Conservation (phyloP, 2,329 filamentous ascomycete genomes). For the Chaetomium olivaceum region DNA sequence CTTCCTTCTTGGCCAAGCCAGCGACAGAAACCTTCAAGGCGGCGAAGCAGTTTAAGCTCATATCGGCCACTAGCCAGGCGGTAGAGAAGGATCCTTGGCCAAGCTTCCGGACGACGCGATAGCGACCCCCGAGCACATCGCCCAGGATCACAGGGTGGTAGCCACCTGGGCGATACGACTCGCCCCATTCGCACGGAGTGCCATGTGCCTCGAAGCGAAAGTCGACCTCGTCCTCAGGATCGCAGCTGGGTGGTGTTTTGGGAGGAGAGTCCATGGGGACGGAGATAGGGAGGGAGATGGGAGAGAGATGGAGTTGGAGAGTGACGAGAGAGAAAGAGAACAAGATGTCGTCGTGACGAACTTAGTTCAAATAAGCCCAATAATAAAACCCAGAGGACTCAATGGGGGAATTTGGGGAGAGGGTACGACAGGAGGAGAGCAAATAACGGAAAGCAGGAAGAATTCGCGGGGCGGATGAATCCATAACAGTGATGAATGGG, state of each 20-base stretch:
- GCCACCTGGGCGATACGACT: slow-evolving; percentile 11
- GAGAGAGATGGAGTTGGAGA: too few species aligned
- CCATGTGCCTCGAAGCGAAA: slow-evolving; percentile 5
- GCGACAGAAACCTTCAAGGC: slow-evolving; percentile 5
- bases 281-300: too few species aligned
- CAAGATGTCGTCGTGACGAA: too few species aligned
- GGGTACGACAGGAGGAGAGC: too few species aligned
- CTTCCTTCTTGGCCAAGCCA: neutral
- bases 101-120: slow-evolving; percentile 13
- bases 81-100: slow-evolving; percentile 11
- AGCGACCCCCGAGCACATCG: slow-evolving; percentile 5
- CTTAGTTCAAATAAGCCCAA: too few species aligned
- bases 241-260: neutral
- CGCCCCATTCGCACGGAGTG: slow-evolving; percentile 13
- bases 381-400: too few species aligned
- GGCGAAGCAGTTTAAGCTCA: neutral
- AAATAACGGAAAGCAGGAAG: too few species aligned
- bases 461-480: too few species aligned
- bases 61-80: slow-evolving; percentile 2
- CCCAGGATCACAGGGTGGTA: slow-evolving; percentile 10
- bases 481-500: too few species aligned
- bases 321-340: too few species aligned
- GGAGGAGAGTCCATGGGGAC: neutral
- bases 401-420: too few species aligned
- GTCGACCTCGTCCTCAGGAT: slow-evolving; percentile 7